A percentile compares a stretch with the other conserved stretches of the same genome.
phyloP scores from a whole-genome alignment of 371 early-diverging fungal species.

The Capniomyces stellatus region DNA sequence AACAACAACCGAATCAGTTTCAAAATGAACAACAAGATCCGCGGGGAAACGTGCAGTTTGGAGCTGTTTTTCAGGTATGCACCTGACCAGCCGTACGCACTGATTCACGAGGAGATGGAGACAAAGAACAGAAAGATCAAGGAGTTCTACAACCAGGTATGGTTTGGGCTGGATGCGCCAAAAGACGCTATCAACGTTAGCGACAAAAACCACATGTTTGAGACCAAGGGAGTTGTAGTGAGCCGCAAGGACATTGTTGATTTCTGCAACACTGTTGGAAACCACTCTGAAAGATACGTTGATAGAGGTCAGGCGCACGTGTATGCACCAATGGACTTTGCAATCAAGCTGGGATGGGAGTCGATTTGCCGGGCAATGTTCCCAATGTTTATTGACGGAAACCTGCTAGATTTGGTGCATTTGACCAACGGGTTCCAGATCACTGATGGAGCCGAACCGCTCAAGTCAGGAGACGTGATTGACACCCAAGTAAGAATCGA shows the following conservation, averaged over 20 bases:
- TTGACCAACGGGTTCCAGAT: slow-evolving; percentile 85
- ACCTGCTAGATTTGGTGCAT: slow-evolving; percentile 81
- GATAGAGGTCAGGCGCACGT: slow-evolving; percentile 56
- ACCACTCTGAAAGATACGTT: slow-evolving; percentile 76
- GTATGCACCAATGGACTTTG: slow-evolving; percentile 89
- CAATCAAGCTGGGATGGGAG: slow-evolving; percentile 87
- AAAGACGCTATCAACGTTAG: slow-evolving; percentile 66
- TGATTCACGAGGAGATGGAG: slow-evolving; percentile 86
- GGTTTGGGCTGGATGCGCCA: slow-evolving; percentile 74
- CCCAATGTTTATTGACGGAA: slow-evolving; percentile 87
- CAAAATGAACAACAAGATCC: slow-evolving; percentile 59
- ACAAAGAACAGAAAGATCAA: slow-evolving; percentile 86
- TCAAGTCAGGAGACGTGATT: slow-evolving; percentile 69
- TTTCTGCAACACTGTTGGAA: slow-evolving; percentile 78
- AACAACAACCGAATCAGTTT: slow-evolving; percentile 54
- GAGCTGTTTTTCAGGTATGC: slow-evolving; percentile 60
- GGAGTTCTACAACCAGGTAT: slow-evolving; percentile 76
- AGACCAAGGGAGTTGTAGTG: slow-evolving; percentile 8
- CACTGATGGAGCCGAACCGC: slow-evolving; percentile 54
- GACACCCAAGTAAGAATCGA: slow-evolving; percentile 43
- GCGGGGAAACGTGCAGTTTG: slow-evolving; percentile 38
- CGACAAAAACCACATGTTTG: slow-evolving; percentile 44
- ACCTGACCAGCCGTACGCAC: slow-evolving; percentile 62
- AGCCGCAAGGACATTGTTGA: slow-evolving; percentile 27
- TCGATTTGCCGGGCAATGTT: slow-evolving; percentile 83